Evolutionary conservation across 345 rosid genomes (phyloP), one percentile per base, ranked within the genome.

Genomic region (Iberis pinnata): DNA sequence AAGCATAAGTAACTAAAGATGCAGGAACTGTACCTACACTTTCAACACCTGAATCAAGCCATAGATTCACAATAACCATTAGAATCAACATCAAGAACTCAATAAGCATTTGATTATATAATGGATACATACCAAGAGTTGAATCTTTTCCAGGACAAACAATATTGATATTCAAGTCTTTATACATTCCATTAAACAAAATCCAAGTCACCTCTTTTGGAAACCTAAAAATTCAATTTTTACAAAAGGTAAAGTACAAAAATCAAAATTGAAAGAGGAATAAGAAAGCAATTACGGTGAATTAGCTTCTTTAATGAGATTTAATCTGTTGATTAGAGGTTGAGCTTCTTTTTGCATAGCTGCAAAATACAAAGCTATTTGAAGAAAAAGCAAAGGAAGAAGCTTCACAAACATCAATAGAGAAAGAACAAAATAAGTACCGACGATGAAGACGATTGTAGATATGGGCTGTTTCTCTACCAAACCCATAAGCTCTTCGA

Each of bases 291-390:
- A 40, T 71, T 42, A 89, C 97, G 60, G 61, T 4, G 96, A 43
- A 13, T 58, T 70, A 9, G 42, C 55, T 49, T 80, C 87, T 67
- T 82, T 75, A 20, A 61, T 62, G 39, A 87, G 83, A 42, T 73
- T 57, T 61, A 90, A 73, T 72, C 59, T 82, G 40, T 79, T 64
- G 33, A 90, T 93, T 64, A 90, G 37, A 38, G 89, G 92, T 76
- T 79, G 65, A 35, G 96, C 98, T 72, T 90, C 96, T 47, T 85
- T 70, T 65, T 80, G 92, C 96, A 90, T 84, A 70, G 96, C 98
- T 90, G 58, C 27, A 11, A 37, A 15, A 40, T 26, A 41, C 36
- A 47, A 13, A 35, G 26, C 8, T 9, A 38, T 46, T 10, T 31
- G 18, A n/a, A 54, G 31, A 14, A 6, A 12, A 25, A 2, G 18